Evolutionary conservation across 2,329 filamentous ascomycete species (phyloP).

Genomic region (Arthrobotrys pseudoclavata): DNA sequence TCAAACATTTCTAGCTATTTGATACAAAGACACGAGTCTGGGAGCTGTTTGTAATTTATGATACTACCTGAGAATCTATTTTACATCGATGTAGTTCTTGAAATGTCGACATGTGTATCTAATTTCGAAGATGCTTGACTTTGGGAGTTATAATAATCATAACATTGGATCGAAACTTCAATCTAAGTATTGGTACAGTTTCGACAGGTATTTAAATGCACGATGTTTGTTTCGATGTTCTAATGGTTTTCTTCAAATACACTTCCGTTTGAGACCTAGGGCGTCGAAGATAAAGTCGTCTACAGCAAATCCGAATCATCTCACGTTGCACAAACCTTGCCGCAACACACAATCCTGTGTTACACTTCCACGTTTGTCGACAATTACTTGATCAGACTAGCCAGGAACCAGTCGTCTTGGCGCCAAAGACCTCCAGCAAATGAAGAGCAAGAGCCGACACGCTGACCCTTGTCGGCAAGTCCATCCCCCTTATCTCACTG

Average conservation of each 20-base stretch:
- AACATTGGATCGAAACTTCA: neutral
- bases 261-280: neutral
- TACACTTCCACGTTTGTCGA: slow-evolving; percentile 50
- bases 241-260: neutral
- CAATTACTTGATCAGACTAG: slow-evolving; percentile 34
- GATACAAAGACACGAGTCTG: neutral
- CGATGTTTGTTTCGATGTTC: neutral
- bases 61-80: too few species aligned
- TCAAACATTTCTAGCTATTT: neutral
- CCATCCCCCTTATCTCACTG: slow-evolving; percentile 46
- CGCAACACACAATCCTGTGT: slow-evolving; percentile 39
- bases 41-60: too few species aligned
- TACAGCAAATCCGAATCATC: slow-evolving; percentile 6
- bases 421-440: slow-evolving; percentile 13
- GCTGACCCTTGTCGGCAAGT: slow-evolving; percentile 31
- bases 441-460: slow-evolving; percentile 19
- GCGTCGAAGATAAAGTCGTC: slow-evolving; percentile 17
- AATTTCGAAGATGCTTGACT: neutral
- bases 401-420: slow-evolving; percentile 34
- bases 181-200: neutral
- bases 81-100: neutral
- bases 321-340: slow-evolving; percentile 17
- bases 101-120: neutral
- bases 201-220: neutral
- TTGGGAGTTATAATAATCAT: neutral